These are phyloP conservation scores for Fusarium haematococcum DNA, from an alignment of 2,329 filamentous ascomycete species.

Conservation along the genomic window DNA sequence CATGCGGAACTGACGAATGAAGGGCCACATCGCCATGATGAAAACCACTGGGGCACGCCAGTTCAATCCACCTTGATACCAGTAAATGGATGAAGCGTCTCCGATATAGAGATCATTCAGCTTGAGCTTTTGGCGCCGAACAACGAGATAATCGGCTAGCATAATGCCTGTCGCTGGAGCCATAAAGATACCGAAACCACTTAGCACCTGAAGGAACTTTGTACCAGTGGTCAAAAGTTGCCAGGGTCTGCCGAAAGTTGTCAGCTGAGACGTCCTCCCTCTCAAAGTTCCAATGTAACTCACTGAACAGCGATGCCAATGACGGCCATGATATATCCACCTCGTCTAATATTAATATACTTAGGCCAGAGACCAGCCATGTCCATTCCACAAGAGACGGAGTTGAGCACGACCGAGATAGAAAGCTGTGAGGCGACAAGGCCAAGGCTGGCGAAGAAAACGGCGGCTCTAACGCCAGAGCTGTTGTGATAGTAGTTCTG, in stretches of 20 bases:
- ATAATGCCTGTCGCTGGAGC: conserved; percentile 45
- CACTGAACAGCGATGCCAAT: conserved; percentile 51
- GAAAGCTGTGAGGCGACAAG: conserved; percentile 44
- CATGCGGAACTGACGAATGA: conserved; percentile 21
- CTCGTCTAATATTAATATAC: conserved; percentile 68
- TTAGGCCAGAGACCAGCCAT: conserved; percentile 63
- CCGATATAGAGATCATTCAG: conserved; percentile 52
- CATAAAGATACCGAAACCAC: conserved; percentile 42
- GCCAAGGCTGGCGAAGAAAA: conserved; percentile 43
- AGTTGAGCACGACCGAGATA: conserved; percentile 55
- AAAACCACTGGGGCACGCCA: conserved; percentile 51
- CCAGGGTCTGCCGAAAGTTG: conserved; percentile 36
- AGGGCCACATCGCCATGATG: conserved; percentile 47
- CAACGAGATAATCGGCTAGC: conserved; percentile 46
- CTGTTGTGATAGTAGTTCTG: conserved; percentile 45
- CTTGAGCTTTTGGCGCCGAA: conserved; percentile 51
- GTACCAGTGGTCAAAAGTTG: conserved; percentile 44
- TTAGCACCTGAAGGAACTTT: conserved; percentile 44
- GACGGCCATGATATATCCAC: conserved; percentile 60
- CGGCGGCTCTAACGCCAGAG: conserved; percentile 36
- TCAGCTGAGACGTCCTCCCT: neutral
- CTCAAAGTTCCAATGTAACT: neutral
- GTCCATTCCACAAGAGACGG: conserved; percentile 66
- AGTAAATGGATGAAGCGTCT: conserved; percentile 51
- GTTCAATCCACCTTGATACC: conserved; percentile 51